Percentiles rank a stretch among this genome's conserved stretches.
Evolutionary conservation across 257 asterid genomes (phyloP).

Genomic region (Primulina tabacum): DNA sequence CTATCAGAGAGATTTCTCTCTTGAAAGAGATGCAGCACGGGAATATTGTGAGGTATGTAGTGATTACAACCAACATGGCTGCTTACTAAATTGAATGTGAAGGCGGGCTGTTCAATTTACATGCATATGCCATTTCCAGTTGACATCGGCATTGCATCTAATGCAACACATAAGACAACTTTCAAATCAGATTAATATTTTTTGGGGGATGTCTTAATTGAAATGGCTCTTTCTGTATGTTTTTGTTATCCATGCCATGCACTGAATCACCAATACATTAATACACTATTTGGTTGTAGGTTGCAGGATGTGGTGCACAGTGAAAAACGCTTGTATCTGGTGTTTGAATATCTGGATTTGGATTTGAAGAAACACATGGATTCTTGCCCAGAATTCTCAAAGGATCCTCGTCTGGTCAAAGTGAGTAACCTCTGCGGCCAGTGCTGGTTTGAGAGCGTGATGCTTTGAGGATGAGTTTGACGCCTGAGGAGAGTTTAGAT

Average conservation of each 20-base stretch:
- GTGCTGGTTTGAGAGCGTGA: constrained; percentile 18
- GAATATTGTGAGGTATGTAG: constrained; percentile 72
- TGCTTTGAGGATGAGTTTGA: constrained; percentile 12
- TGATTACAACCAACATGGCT: constrained; percentile 11
- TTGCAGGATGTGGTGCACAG: constrained; percentile 97
- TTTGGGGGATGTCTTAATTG: constrained; percentile 20
- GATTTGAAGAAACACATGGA: constrained; percentile 99
- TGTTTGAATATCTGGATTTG: constrained; percentile 94
- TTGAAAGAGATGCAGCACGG: constrained; percentile 97
- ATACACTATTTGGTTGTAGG: constrained; percentile 42
- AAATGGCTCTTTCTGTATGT: constrained; percentile 7
- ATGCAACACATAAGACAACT: constrained; percentile 1
- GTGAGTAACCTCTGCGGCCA: constrained; percentile 47
- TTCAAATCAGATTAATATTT: not conserved
- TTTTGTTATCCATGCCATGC: constrained; percentile 12
- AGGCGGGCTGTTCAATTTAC: constrained; percentile 1
- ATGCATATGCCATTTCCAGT: constrained; percentile 16
- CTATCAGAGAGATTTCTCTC: constrained; percentile 95
- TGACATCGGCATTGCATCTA: constrained; percentile 1
- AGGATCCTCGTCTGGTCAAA: constrained; percentile 74
- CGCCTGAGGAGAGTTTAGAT: constrained; percentile 16
- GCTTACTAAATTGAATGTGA: constrained; percentile 10
- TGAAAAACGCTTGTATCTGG: constrained; percentile 86
- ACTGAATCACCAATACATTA: not conserved
- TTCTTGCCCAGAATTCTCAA: constrained; percentile 80